phyloP scores from a whole-genome alignment of 306 rosid genomes.

The Rosa persica region DNA sequence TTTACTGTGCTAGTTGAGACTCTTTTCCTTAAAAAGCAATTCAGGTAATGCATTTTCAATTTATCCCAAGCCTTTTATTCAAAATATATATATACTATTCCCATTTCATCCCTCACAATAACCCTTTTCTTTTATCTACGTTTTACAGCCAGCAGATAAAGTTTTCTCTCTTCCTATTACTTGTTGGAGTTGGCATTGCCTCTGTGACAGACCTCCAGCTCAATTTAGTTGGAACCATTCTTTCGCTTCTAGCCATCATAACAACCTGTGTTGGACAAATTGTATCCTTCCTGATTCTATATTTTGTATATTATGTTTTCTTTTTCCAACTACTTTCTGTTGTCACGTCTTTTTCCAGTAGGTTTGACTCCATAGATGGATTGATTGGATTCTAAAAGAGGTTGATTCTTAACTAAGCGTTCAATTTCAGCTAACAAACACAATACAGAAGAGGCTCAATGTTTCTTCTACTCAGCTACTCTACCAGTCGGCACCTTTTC shows the following conservation, averaged over 20 bases:
- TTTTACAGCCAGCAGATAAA: constrained; percentile 76
- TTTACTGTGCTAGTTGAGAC: constrained; percentile 90
- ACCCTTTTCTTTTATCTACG: neutral
- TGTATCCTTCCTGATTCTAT: constrained; percentile 52
- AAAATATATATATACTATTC: neutral
- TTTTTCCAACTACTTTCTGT: constrained; percentile 13
- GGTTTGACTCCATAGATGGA: constrained; percentile 12
- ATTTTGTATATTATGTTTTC: neutral
- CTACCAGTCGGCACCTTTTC: constrained; percentile 95
- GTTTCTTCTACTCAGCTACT: constrained; percentile 94
- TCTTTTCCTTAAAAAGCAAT: constrained; percentile 72
- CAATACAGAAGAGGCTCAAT: constrained; percentile 91
- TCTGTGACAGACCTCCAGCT: constrained; percentile 98
- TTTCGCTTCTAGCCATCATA: constrained; percentile 84
- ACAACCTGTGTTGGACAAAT: constrained; percentile 97
- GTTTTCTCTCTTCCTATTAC: constrained; percentile 68
- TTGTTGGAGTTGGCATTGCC: constrained; percentile 94
- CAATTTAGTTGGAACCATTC: constrained; percentile 71
- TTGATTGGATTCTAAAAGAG: constrained; percentile 5
- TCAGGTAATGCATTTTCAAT: constrained; percentile 57
- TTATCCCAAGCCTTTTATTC: neutral
- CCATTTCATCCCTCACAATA: neutral
- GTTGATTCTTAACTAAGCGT: constrained; percentile 48
- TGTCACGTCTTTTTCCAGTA: constrained; percentile 14
- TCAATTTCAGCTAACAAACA: constrained; percentile 79